Conservation (phyloP, 2,329 filamentous ascomycete genomes). For the Cercospora zeae-maydis region DNA sequence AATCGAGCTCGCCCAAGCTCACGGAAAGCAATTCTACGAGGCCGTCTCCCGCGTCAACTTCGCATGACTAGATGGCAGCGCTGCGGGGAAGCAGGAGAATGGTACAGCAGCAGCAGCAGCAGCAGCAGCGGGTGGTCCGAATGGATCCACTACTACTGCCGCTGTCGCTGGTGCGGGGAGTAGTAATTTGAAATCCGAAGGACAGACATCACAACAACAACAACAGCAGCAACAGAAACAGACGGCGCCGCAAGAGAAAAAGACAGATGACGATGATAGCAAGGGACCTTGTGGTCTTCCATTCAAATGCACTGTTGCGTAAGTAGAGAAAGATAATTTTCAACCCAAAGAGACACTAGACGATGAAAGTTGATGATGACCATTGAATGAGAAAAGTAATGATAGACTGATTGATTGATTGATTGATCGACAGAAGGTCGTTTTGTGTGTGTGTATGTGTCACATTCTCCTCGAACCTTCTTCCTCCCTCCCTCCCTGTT, state of each 20-base stretch:
- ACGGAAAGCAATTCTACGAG: slow-evolving; percentile 83
- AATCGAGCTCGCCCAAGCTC: slow-evolving; percentile 71
- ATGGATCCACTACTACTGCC: slow-evolving; percentile 12
- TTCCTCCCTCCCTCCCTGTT: background rate
- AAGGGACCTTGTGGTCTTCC: slow-evolving; percentile 76
- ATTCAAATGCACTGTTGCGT: slow-evolving; percentile 67
- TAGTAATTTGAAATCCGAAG: slow-evolving; percentile 25
- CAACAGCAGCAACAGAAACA: slow-evolving; percentile 32
- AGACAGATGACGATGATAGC: slow-evolving; percentile 45
- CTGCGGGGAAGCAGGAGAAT: slow-evolving; percentile 31
- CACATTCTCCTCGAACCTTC: background rate
- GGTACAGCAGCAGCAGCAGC: slow-evolving; percentile 10
- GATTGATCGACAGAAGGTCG: no score
- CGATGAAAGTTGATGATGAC: background rate
- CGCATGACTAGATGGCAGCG: slow-evolving; percentile 72
- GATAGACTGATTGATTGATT: no score
- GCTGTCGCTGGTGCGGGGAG: slow-evolving; percentile 9
- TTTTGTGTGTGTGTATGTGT: no score
- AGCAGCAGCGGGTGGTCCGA: slow-evolving; percentile 14
- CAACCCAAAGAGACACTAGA: background rate
- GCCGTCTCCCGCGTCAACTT: slow-evolving; percentile 64
- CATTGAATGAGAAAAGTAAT: no score
- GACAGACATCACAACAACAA: slow-evolving; percentile 30
- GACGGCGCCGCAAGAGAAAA: slow-evolving; percentile 28
- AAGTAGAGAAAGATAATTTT: slow-evolving; percentile 15